phyloP scores from a whole-genome alignment of 2,329 filamentous ascomycete species.

The Aspergillus brunneoviolaceus region DNA sequence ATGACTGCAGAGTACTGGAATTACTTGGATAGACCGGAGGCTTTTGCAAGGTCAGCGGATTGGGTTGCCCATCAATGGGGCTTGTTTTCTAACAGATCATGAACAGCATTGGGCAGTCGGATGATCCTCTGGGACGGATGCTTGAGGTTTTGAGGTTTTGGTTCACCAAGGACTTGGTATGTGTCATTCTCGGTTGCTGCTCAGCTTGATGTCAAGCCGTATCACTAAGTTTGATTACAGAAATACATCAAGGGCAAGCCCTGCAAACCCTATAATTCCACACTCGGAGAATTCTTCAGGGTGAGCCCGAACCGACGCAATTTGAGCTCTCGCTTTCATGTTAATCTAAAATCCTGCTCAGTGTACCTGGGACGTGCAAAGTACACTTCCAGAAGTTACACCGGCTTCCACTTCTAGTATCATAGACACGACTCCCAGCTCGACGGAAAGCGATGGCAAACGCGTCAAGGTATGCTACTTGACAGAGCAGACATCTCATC shows the following conservation, averaged over 20 bases:
- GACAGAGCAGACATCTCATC: constrained; percentile 96
- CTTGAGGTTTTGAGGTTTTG: constrained; percentile 92
- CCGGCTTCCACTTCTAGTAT: constrained; percentile 32
- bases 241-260: constrained; percentile 99
- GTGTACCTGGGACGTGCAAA: constrained; percentile 94
- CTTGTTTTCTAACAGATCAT: constrained; percentile 38
- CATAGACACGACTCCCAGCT: constrained; percentile 35
- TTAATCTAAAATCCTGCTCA: constrained; percentile 39
- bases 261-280: constrained; percentile 98
- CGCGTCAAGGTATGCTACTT: constrained; percentile 84
- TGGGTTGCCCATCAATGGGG: constrained; percentile 18
- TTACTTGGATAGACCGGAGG: constrained; percentile 91
- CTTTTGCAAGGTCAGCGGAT: constrained; percentile 65
- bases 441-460: constrained; percentile 37
- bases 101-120: constrained; percentile 75
- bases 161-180: constrained; percentile 92
- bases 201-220: background rate
- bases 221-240: constrained; percentile 38
- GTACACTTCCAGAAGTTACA: constrained; percentile 66
- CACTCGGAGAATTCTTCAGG: constrained; percentile 94
- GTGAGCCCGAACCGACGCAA: constrained; percentile 50
- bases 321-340: background rate
- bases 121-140: constrained; percentile 90
- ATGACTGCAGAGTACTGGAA: constrained; percentile 82
- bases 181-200: constrained; percentile 12